A percentile compares a stretch with the other conserved stretches of the same genome.
These are phyloP conservation scores for Gelatoporia subvermispora DNA, from an alignment of 768 basidiomycete species.

Conservation along the genomic window DNA sequence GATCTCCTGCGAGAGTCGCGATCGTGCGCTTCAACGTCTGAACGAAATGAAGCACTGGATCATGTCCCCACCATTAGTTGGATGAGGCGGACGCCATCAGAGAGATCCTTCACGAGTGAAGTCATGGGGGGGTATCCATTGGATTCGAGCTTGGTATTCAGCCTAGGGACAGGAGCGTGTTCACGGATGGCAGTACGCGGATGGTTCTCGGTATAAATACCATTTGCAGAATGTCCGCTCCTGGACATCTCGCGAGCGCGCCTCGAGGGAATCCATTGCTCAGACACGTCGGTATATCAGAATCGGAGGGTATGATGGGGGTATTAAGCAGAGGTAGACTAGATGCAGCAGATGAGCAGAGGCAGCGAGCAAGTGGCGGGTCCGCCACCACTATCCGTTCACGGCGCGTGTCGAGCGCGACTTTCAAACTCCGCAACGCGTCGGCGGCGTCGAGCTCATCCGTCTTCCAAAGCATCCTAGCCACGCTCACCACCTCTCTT, in stretches of 20 bases:
- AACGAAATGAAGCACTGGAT: background rate
- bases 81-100: slow-evolving; percentile 92
- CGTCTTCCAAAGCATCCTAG: too few relatives aligned
- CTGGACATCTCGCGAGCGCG: slow-evolving; percentile 46
- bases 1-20: slow-evolving; percentile 65
- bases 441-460: slow-evolving; percentile 10
- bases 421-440: slow-evolving; percentile 24
- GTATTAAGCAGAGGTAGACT: slow-evolving; percentile 1
- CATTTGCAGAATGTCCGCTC: slow-evolving; percentile 85
- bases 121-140: slow-evolving; percentile 83
- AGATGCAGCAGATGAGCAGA: slow-evolving; percentile 2
- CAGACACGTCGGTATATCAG: background rate
- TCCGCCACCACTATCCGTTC: background rate
- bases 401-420: slow-evolving; percentile 18
- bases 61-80: slow-evolving; percentile 72
- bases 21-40: background rate
- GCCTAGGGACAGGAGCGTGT: slow-evolving; percentile 46
- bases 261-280: slow-evolving; percentile 55
- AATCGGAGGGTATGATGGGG: background rate
- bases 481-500: too few relatives aligned
- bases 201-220: slow-evolving; percentile 31
- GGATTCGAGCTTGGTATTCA: slow-evolving; percentile 90
- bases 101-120: slow-evolving; percentile 85
- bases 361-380: background rate
- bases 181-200: background rate